These are phyloP conservation scores for Schwanniomyces etchellsii DNA, from an alignment of 1,139 yeast species.

Conservation along the genomic window DNA sequence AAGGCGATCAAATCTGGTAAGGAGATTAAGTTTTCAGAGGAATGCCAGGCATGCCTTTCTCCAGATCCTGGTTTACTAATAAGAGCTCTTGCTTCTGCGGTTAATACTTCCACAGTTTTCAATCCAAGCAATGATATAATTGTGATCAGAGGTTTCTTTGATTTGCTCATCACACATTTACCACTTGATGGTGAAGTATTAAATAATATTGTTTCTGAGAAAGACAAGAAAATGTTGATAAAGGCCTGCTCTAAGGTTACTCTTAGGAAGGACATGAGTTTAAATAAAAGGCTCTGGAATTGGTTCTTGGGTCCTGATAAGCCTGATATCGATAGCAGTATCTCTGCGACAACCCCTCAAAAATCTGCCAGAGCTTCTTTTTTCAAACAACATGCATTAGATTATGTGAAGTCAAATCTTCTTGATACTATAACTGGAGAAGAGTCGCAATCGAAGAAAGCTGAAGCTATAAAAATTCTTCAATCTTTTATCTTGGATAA, in stretches of 20 bases:
- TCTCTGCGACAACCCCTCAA: constrained; percentile 9
- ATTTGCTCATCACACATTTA: constrained; percentile 62
- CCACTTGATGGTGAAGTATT: constrained; percentile 61
- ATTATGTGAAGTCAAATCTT: constrained; percentile 47
- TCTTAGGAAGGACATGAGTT: constrained; percentile 82
- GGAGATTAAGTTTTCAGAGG: constrained; percentile 31
- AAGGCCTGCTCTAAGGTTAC: constrained; percentile 65
- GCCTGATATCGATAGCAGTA: constrained; percentile 43
- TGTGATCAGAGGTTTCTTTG: constrained; percentile 87
- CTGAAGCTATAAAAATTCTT: constrained; percentile 57
- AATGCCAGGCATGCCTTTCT: constrained; percentile 53
- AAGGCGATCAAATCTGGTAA: constrained; percentile 14
- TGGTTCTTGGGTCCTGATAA: constrained; percentile 80
- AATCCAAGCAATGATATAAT: constrained; percentile 47
- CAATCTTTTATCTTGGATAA: constrained; percentile 71
- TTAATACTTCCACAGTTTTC: constrained; percentile 43
- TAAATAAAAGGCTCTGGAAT: constrained; percentile 87
- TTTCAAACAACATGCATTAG: constrained; percentile 53
- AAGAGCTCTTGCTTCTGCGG: constrained; percentile 66
- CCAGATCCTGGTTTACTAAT: constrained; percentile 80
- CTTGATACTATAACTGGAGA: constrained; percentile 38
- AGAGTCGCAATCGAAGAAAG: constrained; percentile 18
- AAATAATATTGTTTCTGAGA: constrained; percentile 36
- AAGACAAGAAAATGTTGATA: constrained; percentile 55
- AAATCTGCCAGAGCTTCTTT: constrained; percentile 37